Evolutionary conservation across 257 asterid genomes (phyloP).

Genomic region (Vinca minor): DNA sequence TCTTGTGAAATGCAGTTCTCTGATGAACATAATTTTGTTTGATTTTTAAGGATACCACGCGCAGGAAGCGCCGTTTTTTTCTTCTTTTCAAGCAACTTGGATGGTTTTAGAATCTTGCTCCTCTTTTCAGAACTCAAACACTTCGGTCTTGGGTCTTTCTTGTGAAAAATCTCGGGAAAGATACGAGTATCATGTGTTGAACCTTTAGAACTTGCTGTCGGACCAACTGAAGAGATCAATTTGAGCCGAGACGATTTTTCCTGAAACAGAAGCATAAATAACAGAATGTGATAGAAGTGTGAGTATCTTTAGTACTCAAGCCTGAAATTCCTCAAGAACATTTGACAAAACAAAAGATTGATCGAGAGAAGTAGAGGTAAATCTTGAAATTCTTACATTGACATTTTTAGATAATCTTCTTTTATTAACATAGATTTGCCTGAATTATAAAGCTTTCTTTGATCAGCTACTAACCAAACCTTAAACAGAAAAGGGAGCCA

Average conservation of each 20-base stretch:
- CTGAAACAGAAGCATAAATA: slow-evolving; percentile 32
- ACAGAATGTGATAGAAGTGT: background rate
- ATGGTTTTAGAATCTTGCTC: slow-evolving; percentile 13
- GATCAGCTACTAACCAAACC: too few species aligned
- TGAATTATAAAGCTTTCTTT: too few species aligned
- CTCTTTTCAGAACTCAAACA: slow-evolving; percentile 23
- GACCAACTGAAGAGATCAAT: slow-evolving; percentile 29
- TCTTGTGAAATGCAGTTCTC: slow-evolving; percentile 21
- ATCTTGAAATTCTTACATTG: too few species aligned
- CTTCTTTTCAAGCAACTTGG: slow-evolving; percentile 24
- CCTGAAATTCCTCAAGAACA: background rate
- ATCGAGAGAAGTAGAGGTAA: background rate
- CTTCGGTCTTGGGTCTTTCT: slow-evolving; percentile 25
- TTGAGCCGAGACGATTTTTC: slow-evolving; percentile 29
- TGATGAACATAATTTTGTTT: too few species aligned
- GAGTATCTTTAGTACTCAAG: slow-evolving; percentile 4
- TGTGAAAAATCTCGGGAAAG: slow-evolving; percentile 14
- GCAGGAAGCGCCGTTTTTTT: slow-evolving; percentile 22
- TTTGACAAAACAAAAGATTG: background rate
- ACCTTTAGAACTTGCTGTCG: slow-evolving; percentile 19
- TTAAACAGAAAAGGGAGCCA: too few species aligned
- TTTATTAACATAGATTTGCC: too few species aligned
- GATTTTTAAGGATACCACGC: slow-evolving; percentile 32
- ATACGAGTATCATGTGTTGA: slow-evolving; percentile 22
- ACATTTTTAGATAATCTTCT: too few species aligned